These are phyloP conservation scores for Alnus rubra DNA, from an alignment of 306 rosid species.

Conservation along the genomic window DNA sequence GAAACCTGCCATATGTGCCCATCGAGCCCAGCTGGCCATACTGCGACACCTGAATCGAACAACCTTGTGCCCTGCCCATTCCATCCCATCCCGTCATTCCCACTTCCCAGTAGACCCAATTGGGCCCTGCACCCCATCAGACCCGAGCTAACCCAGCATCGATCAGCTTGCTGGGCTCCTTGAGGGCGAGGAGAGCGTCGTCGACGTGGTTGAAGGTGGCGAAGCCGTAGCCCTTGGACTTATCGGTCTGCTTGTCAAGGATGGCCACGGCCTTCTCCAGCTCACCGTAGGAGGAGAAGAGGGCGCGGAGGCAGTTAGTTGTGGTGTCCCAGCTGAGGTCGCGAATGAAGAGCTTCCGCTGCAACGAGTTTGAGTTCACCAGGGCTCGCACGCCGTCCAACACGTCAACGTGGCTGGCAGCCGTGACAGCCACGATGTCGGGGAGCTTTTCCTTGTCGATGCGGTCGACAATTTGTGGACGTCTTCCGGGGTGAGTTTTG, in stretches of 20 bases:
- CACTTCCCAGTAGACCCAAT: conserved; percentile 35
- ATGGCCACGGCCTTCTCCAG: conserved; percentile 93
- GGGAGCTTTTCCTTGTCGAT: conserved; percentile 70
- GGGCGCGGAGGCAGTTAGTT: conserved; percentile 78
- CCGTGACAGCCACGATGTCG: conserved; percentile 72
- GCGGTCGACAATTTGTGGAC: conserved; percentile 80
- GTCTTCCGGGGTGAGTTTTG: conserved; percentile 54
- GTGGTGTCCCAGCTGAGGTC: conserved; percentile 98
- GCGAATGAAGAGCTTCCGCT: conserved; percentile 90
- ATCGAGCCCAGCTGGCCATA: conserved; percentile 58
- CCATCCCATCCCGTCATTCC: conserved; percentile 42
- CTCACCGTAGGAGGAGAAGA: conserved; percentile 87
- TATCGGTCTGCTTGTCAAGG: conserved; percentile 77
- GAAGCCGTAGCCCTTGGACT: conserved; percentile 86
- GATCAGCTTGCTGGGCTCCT: conserved; percentile 94
- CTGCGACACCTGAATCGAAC: conserved; percentile 53
- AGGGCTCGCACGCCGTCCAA: conserved; percentile 68
- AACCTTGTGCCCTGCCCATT: conserved; percentile 35
- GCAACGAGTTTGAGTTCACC: conserved; percentile 71
- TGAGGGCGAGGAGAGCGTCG: conserved; percentile 77
- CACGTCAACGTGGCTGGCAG: conserved; percentile 69
- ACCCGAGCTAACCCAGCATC: conserved; percentile 31
- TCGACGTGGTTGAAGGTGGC: conserved; percentile 86
- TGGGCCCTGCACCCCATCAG: conserved; percentile 29
- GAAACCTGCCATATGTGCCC: conserved; percentile 70